Evolutionary conservation across 768 basidiomycete species (phyloP).

Genomic region (Austroboletus eburneus): DNA sequence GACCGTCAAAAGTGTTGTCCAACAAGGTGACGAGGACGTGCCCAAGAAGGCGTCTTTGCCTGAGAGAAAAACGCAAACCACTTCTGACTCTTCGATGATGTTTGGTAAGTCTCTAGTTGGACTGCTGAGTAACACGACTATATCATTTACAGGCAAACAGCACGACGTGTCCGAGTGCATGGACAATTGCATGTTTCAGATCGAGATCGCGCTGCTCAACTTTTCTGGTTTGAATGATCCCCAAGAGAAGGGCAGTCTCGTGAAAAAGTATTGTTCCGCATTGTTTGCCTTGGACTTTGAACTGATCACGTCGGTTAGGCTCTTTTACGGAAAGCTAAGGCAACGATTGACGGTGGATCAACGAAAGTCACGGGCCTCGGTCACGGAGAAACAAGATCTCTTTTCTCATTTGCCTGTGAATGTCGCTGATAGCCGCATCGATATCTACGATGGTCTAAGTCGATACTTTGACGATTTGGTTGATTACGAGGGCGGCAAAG

Average conservation of each 20-base stretch:
- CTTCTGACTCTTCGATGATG: constrained; percentile 81
- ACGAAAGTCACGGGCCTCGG: constrained; percentile 44
- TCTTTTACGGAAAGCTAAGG: constrained; percentile 88
- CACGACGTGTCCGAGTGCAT: constrained; percentile 99
- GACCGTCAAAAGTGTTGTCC: constrained; percentile 24
- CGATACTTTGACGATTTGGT: constrained; percentile 87
- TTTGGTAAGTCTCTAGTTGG: constrained; percentile 54
- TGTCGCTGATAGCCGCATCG: constrained; percentile 82
- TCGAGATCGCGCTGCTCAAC: constrained; percentile 85
- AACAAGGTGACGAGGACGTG: constrained; percentile 18
- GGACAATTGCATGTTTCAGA: constrained; percentile 99
- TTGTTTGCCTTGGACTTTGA: background rate
- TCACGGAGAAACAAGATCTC: constrained; percentile 84
- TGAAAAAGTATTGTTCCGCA: constrained; percentile 59
- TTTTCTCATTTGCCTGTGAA: constrained; percentile 95
- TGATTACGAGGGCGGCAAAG: constrained; percentile 83
- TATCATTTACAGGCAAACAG: constrained; percentile 65
- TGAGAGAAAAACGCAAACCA: constrained; percentile 46
- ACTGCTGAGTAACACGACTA: background rate
- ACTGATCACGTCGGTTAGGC: constrained; percentile 32
- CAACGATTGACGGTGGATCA: constrained; percentile 47
- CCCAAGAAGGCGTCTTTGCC: constrained; percentile 55
- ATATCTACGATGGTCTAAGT: constrained; percentile 91
- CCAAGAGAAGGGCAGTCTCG: constrained; percentile 68
- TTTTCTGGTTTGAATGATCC: constrained; percentile 45